phyloP scores from a whole-genome alignment of 768 basidiomycete genomes.

The Lactarius deliciosus region DNA sequence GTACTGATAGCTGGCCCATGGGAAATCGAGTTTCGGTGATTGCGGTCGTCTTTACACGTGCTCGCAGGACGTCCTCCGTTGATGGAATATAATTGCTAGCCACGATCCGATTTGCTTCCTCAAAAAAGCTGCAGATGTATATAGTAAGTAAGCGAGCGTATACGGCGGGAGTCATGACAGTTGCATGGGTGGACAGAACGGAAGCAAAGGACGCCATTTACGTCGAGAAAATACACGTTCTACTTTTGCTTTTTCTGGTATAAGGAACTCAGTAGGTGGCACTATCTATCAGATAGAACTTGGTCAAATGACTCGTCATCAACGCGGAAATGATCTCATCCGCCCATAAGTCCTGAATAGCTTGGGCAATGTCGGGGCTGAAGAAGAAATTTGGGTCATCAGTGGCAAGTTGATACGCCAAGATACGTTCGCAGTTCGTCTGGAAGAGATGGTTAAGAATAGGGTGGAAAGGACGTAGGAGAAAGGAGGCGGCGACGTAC shows the following conservation, averaged over 20 bases:
- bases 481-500: conserved; percentile 34
- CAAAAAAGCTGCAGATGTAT: conserved; percentile 66
- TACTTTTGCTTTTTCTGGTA: no score
- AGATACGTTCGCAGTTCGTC: conserved; percentile 55
- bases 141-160: neutral
- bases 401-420: conserved; percentile 49
- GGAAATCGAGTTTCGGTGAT: conserved; percentile 86
- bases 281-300: conserved; percentile 95
- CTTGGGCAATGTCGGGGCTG: conserved; percentile 63
- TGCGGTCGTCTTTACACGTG: conserved; percentile 85
- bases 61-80: conserved; percentile 84
- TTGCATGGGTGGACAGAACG: neutral
- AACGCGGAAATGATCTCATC: conserved; percentile 56
- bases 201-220: neutral
- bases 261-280: conserved; percentile 70
- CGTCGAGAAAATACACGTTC: no score
- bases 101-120: conserved; percentile 80
- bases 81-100: conserved; percentile 78
- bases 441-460: conserved; percentile 27
- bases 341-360: conserved; percentile 67
- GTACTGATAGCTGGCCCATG: conserved; percentile 58
- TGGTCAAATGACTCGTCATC: conserved; percentile 58
- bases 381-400: conserved; percentile 47
- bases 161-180: neutral
- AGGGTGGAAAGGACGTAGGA: conserved; percentile 26